phyloP scores from a whole-genome alignment of 768 basidiomycete genomes.

The Amanita pallidorosea region DNA sequence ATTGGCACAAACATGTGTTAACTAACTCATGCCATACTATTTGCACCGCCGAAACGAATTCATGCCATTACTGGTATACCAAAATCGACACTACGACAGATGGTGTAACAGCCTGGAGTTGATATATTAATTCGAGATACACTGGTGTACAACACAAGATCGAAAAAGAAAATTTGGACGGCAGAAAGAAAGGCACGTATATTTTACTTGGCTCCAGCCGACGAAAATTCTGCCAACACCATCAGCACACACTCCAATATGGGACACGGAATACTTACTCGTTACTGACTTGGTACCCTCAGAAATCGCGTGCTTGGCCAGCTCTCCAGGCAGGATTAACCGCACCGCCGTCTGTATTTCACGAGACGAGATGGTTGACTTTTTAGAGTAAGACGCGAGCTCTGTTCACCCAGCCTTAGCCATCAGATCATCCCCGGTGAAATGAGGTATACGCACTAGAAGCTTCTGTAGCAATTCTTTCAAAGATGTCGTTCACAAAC shows the following conservation, averaged over 20 bases:
- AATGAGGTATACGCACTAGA: constrained; percentile 44
- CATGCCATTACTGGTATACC: constrained; percentile 3
- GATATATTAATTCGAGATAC: constrained; percentile 13
- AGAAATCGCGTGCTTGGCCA: constrained; percentile 97
- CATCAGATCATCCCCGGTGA: neutral
- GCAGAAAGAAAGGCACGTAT: neutral
- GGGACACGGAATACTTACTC: constrained; percentile 25
- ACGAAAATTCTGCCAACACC: constrained; percentile 38
- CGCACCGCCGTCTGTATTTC: constrained; percentile 97
- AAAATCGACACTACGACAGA: constrained; percentile 3
- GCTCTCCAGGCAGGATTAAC: constrained; percentile 92
- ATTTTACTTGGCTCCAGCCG: constrained; percentile 43
- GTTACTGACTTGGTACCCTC: constrained; percentile 67
- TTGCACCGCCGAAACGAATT: neutral
- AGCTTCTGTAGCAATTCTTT: constrained; percentile 83
- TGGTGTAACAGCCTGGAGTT: neutral
- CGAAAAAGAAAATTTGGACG: constrained; percentile 5
- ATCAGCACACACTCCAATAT: neutral
- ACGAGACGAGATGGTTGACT: constrained; percentile 96
- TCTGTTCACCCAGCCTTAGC: constrained; percentile 31
- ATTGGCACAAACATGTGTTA: too few relatives aligned
- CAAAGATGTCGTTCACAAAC: constrained; percentile 92
- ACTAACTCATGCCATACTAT: too few relatives aligned
- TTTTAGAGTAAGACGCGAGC: constrained; percentile 97
- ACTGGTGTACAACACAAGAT: constrained; percentile 16